These are phyloP conservation scores for Metschnikowia lachancei DNA, from an alignment of 805 yeast species.

Conservation along the genomic window DNA sequence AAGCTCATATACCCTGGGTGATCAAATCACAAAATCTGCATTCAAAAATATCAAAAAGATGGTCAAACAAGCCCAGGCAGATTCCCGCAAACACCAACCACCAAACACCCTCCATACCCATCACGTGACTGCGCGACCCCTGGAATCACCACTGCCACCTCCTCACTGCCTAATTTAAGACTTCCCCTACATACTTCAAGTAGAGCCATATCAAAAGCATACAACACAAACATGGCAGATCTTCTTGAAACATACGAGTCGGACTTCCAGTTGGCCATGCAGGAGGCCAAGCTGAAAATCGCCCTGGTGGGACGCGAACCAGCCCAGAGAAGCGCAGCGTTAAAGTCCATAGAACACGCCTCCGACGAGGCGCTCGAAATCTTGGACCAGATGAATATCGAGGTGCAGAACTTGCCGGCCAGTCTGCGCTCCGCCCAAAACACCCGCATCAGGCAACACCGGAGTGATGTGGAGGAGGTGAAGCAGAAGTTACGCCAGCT, in stretches of 20 bases:
- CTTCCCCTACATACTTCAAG: no score
- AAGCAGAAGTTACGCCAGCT: conserved; percentile 54
- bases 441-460: conserved; percentile 71
- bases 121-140: no score
- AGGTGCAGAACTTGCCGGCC: conserved; percentile 81
- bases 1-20: no score
- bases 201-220: no score
- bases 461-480: conserved; percentile 52
- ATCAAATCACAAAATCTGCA: no score
- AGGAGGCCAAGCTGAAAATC: conserved; percentile 67
- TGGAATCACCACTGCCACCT: no score
- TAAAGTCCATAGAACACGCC: conserved; percentile 60
- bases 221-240: conserved; percentile 41
- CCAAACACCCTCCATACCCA: no score
- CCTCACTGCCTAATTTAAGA: no score
- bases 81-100: no score
- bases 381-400: conserved; percentile 83
- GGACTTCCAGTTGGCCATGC: conserved; percentile 67
- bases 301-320: conserved; percentile 51
- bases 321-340: conserved; percentile 51
- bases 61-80: no score
- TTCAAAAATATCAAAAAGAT: no score
- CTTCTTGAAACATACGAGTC: conserved; percentile 63
- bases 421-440: conserved; percentile 67
- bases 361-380: conserved; percentile 81